Evolutionary conservation across 805 yeast genomes (phyloP).

Genomic region (Blastobotrys robertii): DNA sequence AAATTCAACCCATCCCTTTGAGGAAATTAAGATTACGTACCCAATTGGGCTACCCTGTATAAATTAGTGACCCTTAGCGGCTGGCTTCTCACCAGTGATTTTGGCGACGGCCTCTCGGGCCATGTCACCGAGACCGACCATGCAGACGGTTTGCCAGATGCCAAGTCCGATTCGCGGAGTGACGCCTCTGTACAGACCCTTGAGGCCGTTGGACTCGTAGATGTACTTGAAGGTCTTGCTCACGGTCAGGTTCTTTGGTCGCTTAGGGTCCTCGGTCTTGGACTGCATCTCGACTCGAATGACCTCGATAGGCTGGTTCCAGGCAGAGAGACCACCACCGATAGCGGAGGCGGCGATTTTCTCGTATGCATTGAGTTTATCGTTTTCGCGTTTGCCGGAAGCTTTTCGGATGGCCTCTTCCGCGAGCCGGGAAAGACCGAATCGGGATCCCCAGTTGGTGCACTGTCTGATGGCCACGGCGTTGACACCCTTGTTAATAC

Average conservation of each 20-base stretch:
- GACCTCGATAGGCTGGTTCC: constrained; percentile 99
- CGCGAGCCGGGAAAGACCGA: constrained; percentile 84
- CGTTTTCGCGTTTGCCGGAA: constrained; percentile 51
- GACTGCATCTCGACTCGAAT: constrained; percentile 98
- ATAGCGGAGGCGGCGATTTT: constrained; percentile 76
- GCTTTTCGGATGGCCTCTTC: constrained; percentile 68
- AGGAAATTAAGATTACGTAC: too few relatives aligned
- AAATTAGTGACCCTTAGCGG: constrained; percentile 15
- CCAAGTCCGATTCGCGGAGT: constrained; percentile 95
- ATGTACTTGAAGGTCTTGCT: constrained; percentile 70
- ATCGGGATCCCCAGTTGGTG: constrained; percentile 99
- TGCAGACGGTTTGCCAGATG: constrained; percentile 96
- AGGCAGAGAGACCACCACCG: constrained; percentile 96
- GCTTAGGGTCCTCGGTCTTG: constrained; percentile 84
- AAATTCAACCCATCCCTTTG: too few relatives aligned
- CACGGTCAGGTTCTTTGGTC: constrained; percentile 86
- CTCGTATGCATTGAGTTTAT: constrained; percentile 61
- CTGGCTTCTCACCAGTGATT: constrained; percentile 51
- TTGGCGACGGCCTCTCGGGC: constrained; percentile 61
- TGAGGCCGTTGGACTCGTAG: constrained; percentile 69
- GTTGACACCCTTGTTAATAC: constrained; percentile 95
- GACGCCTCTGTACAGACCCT: constrained; percentile 92
- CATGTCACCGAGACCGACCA: constrained; percentile 97
- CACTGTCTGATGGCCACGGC: constrained; percentile 98
- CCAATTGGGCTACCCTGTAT: too few relatives aligned